phyloP scores from a whole-genome alignment of 352 stramenopile genomes.

The Pythium pectinolyticum region DNA sequence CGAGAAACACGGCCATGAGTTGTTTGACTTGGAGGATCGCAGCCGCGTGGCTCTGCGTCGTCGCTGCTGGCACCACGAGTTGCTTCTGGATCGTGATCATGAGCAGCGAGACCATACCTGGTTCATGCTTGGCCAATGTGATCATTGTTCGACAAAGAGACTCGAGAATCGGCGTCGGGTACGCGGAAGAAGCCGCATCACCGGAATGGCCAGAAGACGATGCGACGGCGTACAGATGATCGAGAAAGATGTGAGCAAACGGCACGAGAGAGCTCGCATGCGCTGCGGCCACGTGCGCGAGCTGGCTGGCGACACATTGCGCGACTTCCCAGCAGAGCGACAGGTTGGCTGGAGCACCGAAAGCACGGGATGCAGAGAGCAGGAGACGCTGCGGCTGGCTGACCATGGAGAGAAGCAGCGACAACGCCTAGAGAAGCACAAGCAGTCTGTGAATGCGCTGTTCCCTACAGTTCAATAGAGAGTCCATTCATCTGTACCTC shows the following conservation, averaged over 20 bases:
- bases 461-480: neutral
- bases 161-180: constrained; percentile 61
- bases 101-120: constrained; percentile 65
- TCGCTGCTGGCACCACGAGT: constrained; percentile 40
- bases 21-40: constrained; percentile 61
- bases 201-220: constrained; percentile 28
- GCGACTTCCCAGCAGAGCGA: constrained; percentile 63
- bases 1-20: constrained; percentile 78
- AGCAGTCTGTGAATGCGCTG: neutral
- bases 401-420: constrained; percentile 62
- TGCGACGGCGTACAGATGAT: constrained; percentile 72
- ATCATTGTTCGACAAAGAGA: constrained; percentile 74
- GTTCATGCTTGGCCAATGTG: constrained; percentile 59
- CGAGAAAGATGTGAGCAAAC: constrained; percentile 74
- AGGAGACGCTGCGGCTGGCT: constrained; percentile 69
- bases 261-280: constrained; percentile 45
- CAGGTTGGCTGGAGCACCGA: neutral
- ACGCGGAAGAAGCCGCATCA: constrained; percentile 14
- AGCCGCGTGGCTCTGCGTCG: constrained; percentile 21
- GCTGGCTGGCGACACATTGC: constrained; percentile 44
- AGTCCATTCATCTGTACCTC: constrained; percentile 34
- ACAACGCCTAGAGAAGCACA: constrained; percentile 45
- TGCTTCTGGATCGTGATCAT: constrained; percentile 89
- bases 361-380: constrained; percentile 12
- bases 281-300: constrained; percentile 43